These are phyloP conservation scores for Psidium friedrichsthalianum DNA, from an alignment of 345 rosid species.

Conservation along the genomic window DNA sequence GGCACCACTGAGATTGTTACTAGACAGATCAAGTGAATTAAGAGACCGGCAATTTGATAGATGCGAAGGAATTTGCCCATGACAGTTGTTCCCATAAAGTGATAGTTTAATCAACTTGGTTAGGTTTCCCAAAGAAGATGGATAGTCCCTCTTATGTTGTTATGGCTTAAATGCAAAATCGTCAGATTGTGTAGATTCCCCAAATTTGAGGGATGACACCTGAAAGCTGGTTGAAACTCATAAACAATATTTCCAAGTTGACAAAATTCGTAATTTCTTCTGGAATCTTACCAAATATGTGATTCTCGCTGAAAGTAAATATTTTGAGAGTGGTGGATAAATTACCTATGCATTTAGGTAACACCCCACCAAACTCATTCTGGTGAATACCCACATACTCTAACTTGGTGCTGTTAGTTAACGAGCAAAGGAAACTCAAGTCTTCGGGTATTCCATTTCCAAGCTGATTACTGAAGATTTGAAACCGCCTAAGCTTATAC, in stretches of 20 bases:
- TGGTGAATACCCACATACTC: too few relatives aligned
- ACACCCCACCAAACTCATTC: not conserved
- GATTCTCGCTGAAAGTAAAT: accelerated
- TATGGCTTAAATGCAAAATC: accelerated
- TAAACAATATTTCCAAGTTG: accelerated
- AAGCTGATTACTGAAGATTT: accelerated
- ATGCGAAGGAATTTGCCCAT: not conserved
- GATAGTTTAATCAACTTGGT: accelerated
- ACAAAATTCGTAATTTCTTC: not conserved
- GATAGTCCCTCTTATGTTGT: not conserved
- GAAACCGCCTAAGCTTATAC: accelerated
- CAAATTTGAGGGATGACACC: not conserved
- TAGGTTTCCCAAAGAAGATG: not conserved
- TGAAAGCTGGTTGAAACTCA: accelerated
- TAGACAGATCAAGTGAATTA: accelerated
- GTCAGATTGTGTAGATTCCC: not conserved
- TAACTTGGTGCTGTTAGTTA: not conserved
- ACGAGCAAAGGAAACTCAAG: not conserved
- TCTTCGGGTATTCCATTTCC: not conserved
- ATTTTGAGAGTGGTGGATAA: accelerated
- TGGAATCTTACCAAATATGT: not conserved
- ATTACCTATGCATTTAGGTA: not conserved
- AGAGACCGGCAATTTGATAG: accelerated
- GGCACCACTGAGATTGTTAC: not conserved
- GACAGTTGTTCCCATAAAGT: accelerated